Evolutionary conservation across 768 basidiomycete species (phyloP).

Genomic region (Amanita muscaria): DNA sequence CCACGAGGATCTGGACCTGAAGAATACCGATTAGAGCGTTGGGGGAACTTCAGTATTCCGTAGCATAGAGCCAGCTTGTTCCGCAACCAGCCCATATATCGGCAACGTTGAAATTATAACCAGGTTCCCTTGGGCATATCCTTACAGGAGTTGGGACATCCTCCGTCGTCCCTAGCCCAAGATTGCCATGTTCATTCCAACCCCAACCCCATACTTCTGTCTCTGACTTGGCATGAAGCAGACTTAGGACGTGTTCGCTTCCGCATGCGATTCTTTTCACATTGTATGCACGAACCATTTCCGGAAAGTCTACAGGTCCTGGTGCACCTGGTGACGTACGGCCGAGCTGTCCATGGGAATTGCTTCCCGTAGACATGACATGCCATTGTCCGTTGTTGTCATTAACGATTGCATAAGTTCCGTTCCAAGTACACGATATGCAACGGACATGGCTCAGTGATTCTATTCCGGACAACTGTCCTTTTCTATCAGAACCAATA

Average conservation of each 20-base stretch:
- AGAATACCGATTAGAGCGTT: constrained; percentile 38
- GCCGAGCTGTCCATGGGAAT: constrained; percentile 64
- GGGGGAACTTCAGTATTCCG: constrained; percentile 2
- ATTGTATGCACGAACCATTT: constrained; percentile 12
- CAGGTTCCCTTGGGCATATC: constrained; percentile 38
- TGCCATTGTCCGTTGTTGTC: constrained; percentile 13
- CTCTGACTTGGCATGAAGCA: constrained; percentile 13
- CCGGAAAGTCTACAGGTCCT: constrained; percentile 16
- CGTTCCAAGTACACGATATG: constrained; percentile 73
- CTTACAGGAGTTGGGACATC: constrained; percentile 43
- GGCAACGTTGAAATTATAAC: constrained; percentile 8
- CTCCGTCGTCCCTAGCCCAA: constrained; percentile 56
- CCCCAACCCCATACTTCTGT: constrained; percentile 80
- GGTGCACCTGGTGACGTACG: constrained; percentile 13
- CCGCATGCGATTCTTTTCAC: constrained; percentile 49
- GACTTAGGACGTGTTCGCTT: constrained; percentile 73
- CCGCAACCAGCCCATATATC: constrained; percentile 37
- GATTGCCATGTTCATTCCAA: constrained; percentile 98
- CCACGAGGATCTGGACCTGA: constrained; percentile 62
- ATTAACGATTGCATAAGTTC: constrained; percentile 44
- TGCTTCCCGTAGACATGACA: constrained; percentile 43
- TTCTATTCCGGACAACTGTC: constrained; percentile 43
- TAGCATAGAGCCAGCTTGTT: constrained; percentile 37
- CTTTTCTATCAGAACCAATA: constrained; percentile 67
- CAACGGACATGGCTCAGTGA: constrained; percentile 17